Conservation (phyloP, 768 basidiomycete species). For the Collybia mongolica region DNA sequence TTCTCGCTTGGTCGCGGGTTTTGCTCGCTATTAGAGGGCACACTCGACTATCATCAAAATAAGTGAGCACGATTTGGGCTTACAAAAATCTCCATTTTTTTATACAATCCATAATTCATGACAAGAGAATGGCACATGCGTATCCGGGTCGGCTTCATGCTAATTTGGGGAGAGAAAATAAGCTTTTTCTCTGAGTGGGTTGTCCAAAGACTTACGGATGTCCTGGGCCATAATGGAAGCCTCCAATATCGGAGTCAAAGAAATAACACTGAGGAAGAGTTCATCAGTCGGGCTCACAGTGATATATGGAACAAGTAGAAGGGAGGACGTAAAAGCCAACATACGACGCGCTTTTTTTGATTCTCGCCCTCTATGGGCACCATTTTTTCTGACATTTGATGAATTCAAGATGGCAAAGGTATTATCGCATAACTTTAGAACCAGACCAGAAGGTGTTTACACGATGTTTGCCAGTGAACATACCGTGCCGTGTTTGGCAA, state of each 20-base stretch:
- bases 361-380: slow-evolving; percentile 68
- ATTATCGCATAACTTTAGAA: background rate
- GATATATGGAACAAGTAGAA: background rate
- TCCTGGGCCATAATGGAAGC: slow-evolving; percentile 98
- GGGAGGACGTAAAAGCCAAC: slow-evolving; percentile 29
- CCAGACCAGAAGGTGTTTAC: background rate
- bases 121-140: slow-evolving; percentile 99
- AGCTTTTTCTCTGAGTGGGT: slow-evolving; percentile 3
- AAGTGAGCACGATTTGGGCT: slow-evolving; percentile 32
- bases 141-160: slow-evolving; percentile 98
- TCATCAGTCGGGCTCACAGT: slow-evolving; percentile 6
- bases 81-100: slow-evolving; percentile 99
- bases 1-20: slow-evolving; percentile 98
- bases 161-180: slow-evolving; percentile 26
- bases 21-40: slow-evolving; percentile 70
- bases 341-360: slow-evolving; percentile 84
- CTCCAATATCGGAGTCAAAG: slow-evolving; percentile 99
- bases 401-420: background rate
- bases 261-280: slow-evolving; percentile 80
- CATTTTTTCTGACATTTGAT: slow-evolving; percentile 52
- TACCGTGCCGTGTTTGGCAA: slow-evolving; percentile 21
- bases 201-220: slow-evolving; percentile 64
- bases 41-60: background rate
- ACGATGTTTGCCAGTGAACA: background rate
- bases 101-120: slow-evolving; percentile 99